Base-by-base conservation (phyloP, 441 rosid genomes). In the Adansonia madagascariensis region DNA sequence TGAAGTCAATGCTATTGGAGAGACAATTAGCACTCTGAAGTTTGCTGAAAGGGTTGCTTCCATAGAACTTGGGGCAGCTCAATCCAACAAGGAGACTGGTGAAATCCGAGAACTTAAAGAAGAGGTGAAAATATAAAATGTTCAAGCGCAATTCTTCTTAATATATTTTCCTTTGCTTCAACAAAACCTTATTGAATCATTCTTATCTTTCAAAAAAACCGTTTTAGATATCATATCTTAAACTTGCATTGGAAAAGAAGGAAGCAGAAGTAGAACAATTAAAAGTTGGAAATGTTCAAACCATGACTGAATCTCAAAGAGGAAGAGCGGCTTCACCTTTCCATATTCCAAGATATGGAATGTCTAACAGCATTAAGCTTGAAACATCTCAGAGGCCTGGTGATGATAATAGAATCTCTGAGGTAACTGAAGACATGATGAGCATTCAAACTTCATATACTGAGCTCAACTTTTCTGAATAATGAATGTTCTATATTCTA, bases 31-130 rank as follows among this genome's bases (percentile, higher is more conserved):
- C 79, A 95, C 99, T 0, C 95, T 95, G 57, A 93, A 95, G 86
- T 95, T 95, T 73, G 96, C 98, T 0, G 98, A 95, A 86, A 89
- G 99, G 79, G 99, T 93, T 65, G 92, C 99, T 2, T 88, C 95
- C 22, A 88, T 95, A 50, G 99, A 95, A 79, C 94, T 95, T 8
- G 99, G 99, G 17, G 97, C 99, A 66, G 99, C 99, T 78, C 82
- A 87, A 71, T 85, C 97, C 12, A 95, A 95, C 82, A 95, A 92
- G 78, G 99, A 95, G 86, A 89, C 92, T 46, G 96, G 98, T n/a
- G 97, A 95, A 82, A 90, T 93, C 17, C 87, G 92, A 75, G 91
- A 93, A 73, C 94, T 95, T 62, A 95, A 91, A 72, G 99, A 93
- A 60, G 98, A 95, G 99, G 99, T 93, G 75, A 52, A 69, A n/a